Evolutionary conservation across 169 alveolate species (phyloP).

Genomic region (Perkinsus olseni): DNA sequence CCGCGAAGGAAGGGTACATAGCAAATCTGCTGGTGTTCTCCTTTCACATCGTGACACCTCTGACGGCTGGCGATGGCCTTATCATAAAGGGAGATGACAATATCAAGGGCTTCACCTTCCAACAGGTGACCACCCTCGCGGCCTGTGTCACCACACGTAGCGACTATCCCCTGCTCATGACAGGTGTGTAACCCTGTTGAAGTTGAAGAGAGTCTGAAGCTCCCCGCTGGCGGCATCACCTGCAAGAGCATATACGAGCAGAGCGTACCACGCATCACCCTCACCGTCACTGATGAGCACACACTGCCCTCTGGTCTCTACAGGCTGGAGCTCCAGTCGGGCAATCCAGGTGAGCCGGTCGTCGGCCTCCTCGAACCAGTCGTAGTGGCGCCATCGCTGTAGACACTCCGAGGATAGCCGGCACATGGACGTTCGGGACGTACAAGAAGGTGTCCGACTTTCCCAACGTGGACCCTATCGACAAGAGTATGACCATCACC

Average conservation of each 20-base stretch:
- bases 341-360: background rate
- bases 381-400: no score
- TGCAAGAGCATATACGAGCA: background rate
- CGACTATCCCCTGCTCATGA: no score
- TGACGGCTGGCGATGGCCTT: background rate
- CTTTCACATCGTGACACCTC: background rate
- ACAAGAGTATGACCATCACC: background rate
- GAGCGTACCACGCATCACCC: background rate
- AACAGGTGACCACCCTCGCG: background rate
- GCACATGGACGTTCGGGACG: constrained; percentile 11
- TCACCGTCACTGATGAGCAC: background rate
- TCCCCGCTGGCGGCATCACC: background rate
- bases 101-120: background rate
- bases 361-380: no score
- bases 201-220: background rate
- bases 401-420: background rate
- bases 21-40: background rate
- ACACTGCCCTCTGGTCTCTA: background rate
- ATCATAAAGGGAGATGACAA: background rate
- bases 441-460: background rate
- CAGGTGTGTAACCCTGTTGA: background rate
- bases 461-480: background rate
- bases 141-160: no score
- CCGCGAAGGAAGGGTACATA: background rate
- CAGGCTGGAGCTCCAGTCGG: background rate